Percentiles rank a stretch among this genome's conserved stretches.
phyloP scores from a whole-genome alignment of 768 basidiomycete genomes.

The Boletus huronensis region DNA sequence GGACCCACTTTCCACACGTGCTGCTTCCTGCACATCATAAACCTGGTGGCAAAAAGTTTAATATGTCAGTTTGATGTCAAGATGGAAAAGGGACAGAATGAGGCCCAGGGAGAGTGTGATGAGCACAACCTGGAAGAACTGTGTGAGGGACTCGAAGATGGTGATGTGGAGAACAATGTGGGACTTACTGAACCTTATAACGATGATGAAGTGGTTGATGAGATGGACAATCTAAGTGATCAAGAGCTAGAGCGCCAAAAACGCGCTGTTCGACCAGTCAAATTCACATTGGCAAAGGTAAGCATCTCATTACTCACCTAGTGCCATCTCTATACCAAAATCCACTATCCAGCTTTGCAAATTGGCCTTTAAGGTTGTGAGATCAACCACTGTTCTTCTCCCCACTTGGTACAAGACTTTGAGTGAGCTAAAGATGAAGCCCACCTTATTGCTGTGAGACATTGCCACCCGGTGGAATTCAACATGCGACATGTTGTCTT shows the following conservation, averaged over 20 bases:
- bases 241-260: neutral
- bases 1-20: no score
- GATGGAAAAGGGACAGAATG: no score
- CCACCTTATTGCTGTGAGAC: conserved; percentile 18
- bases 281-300: neutral
- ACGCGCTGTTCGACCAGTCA: neutral
- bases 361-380: conserved; percentile 19
- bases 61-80: no score
- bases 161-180: no score
- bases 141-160: no score
- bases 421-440: neutral
- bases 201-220: conserved; percentile 13
- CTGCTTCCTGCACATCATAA: no score
- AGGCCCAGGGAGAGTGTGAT: no score
- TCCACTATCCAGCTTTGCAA: conserved; percentile 16
- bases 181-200: neutral
- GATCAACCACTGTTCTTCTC: conserved; percentile 15
- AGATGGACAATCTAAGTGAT: neutral
- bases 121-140: no score
- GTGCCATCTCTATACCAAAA: neutral
- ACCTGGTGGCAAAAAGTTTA: no score
- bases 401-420: conserved; percentile 15
- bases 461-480: conserved; percentile 27
- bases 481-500: neutral
- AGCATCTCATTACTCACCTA: neutral